Evolutionary conservation across 345 rosid genomes (phyloP).

Genomic region (Linum tenue): DNA sequence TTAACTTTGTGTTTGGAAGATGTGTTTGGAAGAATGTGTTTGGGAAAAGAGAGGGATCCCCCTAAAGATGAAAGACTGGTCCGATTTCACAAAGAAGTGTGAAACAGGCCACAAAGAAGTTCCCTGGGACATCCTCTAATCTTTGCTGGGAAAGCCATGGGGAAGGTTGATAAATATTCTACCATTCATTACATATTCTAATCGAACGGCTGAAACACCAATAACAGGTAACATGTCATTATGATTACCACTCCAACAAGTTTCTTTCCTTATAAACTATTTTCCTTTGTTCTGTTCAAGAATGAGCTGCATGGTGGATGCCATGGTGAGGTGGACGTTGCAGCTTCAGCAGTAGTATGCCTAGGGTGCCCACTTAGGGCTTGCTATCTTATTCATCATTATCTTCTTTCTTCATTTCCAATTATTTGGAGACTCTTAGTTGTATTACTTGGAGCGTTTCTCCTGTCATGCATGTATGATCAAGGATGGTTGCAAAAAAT

Average conservation of each 20-base stretch:
- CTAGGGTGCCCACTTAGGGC: slow-evolving; percentile 89
- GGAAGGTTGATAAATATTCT: slow-evolving; percentile 39
- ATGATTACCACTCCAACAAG: neutral
- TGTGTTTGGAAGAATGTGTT: no score
- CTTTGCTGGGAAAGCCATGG: slow-evolving; percentile 92
- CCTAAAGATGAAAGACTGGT: slow-evolving; percentile 83
- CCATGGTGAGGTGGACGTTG: slow-evolving; percentile 43
- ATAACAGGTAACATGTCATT: neutral
- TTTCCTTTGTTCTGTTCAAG: slow-evolving; percentile 23
- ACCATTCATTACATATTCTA: neutral
- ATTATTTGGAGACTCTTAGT: neutral
- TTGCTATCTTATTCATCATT: slow-evolving; percentile 1
- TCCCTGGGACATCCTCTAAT: slow-evolving; percentile 68
- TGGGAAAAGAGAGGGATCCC: slow-evolving; percentile 46
- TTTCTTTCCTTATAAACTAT: neutral
- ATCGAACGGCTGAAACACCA: neutral
- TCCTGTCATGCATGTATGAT: no score
- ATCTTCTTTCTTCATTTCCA: neutral
- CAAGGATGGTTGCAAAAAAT: no score
- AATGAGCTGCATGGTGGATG: slow-evolving; percentile 85
- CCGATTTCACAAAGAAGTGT: slow-evolving; percentile 57
- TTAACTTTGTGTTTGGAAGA: no score
- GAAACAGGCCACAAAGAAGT: slow-evolving; percentile 38
- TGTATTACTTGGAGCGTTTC: no score
- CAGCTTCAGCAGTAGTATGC: slow-evolving; percentile 56